Base-by-base conservation (phyloP, 2,329 filamentous ascomycete genomes). In the Alternaria longipes region DNA sequence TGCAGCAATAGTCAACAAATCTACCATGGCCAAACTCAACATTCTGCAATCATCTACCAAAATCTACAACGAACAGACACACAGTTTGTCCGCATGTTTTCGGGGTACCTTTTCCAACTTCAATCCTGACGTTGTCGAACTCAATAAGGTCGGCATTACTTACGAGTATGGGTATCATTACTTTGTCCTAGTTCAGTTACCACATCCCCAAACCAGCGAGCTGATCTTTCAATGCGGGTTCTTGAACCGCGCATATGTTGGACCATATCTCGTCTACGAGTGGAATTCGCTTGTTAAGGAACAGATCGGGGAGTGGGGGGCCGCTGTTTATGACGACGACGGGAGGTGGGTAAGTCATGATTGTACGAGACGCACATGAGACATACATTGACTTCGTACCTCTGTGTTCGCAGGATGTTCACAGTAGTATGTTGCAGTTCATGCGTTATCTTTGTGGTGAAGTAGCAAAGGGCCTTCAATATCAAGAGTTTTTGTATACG, bases 131-230 rank as follows among this genome's bases (percentile, higher is more conserved):
- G 32, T 7, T 14, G 16, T 63, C 30, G 36, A 63, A 18, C 14
- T 60, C 14, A 49, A 63, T 24, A 36, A 42, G 16, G 28, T 60
- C 28, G 60, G 60, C 7, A 60, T 63, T 28, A 32, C 54, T 5
- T 60, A 54, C 53, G 32, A 60, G 30, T 54, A 52, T 8, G 16
- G 8, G 3, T 36, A 54, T 34, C 5, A 22, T 28, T 60, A 40
- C 16, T 60, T 45, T 56, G 24, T 54, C 24, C 16, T 54, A n/a
- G 16, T 42, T 18, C 34, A 32, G 26, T n/a, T 30, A 7, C 20
- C 42, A 18, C 22, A 34, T 8, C 47, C 40, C 2, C 16, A 41
- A 26, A 14, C 32, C 1, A 14, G 24, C 14, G 6, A 8, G 20
- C 14, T 28, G 2, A 8, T 36, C 7, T 26, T 30, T 1, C 46